Percentiles rank a stretch among this genome's conserved stretches.
phyloP scores from a whole-genome alignment of 257 asterid species.

The Linaria vulgaris region DNA sequence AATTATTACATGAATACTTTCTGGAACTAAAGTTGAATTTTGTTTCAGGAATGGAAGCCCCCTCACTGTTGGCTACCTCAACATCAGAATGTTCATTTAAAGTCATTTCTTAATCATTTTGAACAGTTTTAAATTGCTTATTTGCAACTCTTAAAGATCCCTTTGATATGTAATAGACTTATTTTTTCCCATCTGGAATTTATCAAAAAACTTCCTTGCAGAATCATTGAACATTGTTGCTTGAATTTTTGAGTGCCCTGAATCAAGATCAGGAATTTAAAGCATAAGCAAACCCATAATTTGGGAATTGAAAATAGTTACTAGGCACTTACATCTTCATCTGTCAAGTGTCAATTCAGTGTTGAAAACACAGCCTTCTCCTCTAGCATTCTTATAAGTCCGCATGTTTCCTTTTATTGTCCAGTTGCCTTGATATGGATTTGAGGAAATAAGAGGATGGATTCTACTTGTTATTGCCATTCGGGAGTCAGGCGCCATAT shows the following conservation, averaged over 20 bases:
- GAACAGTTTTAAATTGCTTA: constrained; percentile 82
- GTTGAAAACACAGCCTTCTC: constrained; percentile 97
- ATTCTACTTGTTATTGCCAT: constrained; percentile 85
- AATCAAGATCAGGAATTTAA: constrained; percentile 20
- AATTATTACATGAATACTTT: too few species aligned
- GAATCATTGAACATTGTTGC: constrained; percentile 98
- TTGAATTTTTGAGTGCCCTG: constrained; percentile 98
- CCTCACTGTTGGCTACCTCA: constrained; percentile 68
- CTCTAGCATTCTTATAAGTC: constrained; percentile 70
- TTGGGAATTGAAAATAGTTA: not conserved
- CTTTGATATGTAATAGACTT: constrained; percentile 87
- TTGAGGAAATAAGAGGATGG: constrained; percentile 84
- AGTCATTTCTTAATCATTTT: constrained; percentile 91
- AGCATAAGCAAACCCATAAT: not conserved
- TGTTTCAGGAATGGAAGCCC: constrained; percentile 68
- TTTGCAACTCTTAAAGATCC: constrained; percentile 80
- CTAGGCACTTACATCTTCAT: constrained; percentile 77
- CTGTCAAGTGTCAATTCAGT: constrained; percentile 93
- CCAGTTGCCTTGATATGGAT: constrained; percentile 95
- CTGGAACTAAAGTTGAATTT: constrained; percentile 68
- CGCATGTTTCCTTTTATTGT: constrained; percentile 83
- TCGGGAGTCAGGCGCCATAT: constrained; percentile 75
- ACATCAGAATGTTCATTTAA: constrained; percentile 82
- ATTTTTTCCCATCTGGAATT: constrained; percentile 87
- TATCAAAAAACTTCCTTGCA: constrained; percentile 82